Percentiles rank a stretch among this genome's conserved stretches.
phyloP scores from a whole-genome alignment of 2,329 filamentous ascomycete species.

The Cytospora piceicola region DNA sequence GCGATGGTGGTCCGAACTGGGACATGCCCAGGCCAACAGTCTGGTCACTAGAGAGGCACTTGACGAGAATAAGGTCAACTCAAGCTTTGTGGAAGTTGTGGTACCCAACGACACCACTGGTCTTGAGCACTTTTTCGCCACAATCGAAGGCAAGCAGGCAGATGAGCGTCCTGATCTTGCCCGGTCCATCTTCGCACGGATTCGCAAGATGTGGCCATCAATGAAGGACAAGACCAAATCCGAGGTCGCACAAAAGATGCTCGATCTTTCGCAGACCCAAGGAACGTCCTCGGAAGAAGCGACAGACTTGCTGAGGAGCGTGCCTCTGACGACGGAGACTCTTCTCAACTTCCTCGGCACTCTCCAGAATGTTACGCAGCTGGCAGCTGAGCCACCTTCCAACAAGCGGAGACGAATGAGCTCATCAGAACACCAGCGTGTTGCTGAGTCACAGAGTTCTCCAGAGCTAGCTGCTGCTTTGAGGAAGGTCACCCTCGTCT shows the following conservation, averaged over 20 bases:
- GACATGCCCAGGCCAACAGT: slow-evolving; percentile 52
- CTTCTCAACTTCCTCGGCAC: slow-evolving; percentile 74
- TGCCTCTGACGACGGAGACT: slow-evolving; percentile 74
- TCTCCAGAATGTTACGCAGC: slow-evolving; percentile 72
- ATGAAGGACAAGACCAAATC: slow-evolving; percentile 68
- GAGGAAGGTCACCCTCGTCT: slow-evolving; percentile 79
- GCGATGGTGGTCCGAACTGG: slow-evolving; percentile 66
- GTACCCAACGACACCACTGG: slow-evolving; percentile 58
- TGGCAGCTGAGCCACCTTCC: slow-evolving; percentile 72
- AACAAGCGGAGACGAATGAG: slow-evolving; percentile 82
- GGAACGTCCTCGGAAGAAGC: slow-evolving; percentile 57
- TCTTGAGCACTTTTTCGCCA: slow-evolving; percentile 55
- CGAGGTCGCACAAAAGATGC: slow-evolving; percentile 63
- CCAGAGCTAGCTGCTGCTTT: slow-evolving; percentile 70
- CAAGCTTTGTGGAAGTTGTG: slow-evolving; percentile 54
- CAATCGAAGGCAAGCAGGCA: slow-evolving; percentile 48
- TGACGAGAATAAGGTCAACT: slow-evolving; percentile 40
- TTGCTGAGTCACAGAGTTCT: slow-evolving; percentile 63
- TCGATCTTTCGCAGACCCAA: slow-evolving; percentile 61
- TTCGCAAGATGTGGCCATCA: slow-evolving; percentile 72
- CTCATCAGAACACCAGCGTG: slow-evolving; percentile 67
- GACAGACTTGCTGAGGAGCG: slow-evolving; percentile 71
- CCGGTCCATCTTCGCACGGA: slow-evolving; percentile 67
- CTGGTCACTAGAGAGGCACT: slow-evolving; percentile 49
- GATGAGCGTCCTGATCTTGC: slow-evolving; percentile 60